These are phyloP conservation scores for Nicotiana undulata DNA, from an alignment of 257 asterid species.

Conservation along the genomic window DNA sequence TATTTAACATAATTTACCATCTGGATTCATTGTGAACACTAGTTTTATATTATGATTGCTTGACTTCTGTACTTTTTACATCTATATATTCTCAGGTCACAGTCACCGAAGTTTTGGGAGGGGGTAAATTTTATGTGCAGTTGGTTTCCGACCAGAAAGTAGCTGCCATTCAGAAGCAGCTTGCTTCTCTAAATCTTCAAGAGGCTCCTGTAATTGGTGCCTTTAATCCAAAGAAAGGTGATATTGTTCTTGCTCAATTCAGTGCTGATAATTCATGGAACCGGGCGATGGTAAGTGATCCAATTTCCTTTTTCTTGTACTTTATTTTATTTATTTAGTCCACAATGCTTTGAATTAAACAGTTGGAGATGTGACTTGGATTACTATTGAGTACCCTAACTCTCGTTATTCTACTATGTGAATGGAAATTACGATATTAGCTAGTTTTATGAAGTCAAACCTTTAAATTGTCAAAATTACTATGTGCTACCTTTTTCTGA, in stretches of 20 bases:
- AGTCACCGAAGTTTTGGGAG: conserved; percentile 86
- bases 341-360: not conserved
- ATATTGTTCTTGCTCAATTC: conserved; percentile 78
- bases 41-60: not conserved
- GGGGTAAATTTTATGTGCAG: conserved; percentile 90
- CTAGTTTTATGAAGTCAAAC: not conserved
- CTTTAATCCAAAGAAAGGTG: conserved; percentile 93
- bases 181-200: conserved; percentile 65
- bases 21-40: not conserved
- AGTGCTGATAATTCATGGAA: conserved; percentile 96
- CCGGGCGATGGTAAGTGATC: conserved; percentile 87
- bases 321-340: not conserved
- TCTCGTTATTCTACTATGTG: not conserved
- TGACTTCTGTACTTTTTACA: not conserved
- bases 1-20: not conserved
- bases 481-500: not conserved
- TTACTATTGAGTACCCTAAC: not conserved
- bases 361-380: not conserved
- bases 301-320: not conserved
- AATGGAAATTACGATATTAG: not conserved
- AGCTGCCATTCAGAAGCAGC: conserved; percentile 77
- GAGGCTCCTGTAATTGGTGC: conserved; percentile 84
- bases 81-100: conserved; percentile 39
- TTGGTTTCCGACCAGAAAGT: conserved; percentile 80
- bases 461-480: not conserved